Evolutionary conservation across 1,139 yeast species (phyloP).

Genomic region (Geotrichum histeridarum): DNA sequence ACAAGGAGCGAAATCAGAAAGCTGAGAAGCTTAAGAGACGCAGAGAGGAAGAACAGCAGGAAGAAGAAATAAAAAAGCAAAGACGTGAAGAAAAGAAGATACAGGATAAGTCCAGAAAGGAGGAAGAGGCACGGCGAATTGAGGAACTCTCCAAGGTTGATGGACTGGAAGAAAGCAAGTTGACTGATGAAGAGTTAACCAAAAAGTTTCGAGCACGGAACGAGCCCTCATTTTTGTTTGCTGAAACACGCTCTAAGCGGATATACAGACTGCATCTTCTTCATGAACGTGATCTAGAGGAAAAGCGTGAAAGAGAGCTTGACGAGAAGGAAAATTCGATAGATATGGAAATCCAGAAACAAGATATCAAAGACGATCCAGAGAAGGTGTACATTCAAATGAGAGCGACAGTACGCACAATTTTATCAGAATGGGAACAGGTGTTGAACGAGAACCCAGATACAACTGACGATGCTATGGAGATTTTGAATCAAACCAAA

Average conservation of each 20-base stretch:
- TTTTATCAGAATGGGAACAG: conserved; percentile 48
- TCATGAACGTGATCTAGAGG: conserved; percentile 23
- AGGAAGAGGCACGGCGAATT: conserved; percentile 19
- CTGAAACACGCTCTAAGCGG: conserved; percentile 41
- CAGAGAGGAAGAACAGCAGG: conserved; percentile 31
- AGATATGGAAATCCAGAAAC: conserved; percentile 28
- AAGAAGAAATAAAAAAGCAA: conserved; percentile 26
- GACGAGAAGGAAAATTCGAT: conserved; percentile 20
- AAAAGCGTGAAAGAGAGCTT: conserved; percentile 27
- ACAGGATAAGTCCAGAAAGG: conserved; percentile 21
- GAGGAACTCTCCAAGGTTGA: conserved; percentile 18
- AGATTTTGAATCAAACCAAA: conserved; percentile 51
- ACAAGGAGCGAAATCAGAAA: conserved; percentile 27
- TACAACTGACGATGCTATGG: conserved; percentile 23
- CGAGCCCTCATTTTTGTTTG: conserved; percentile 44
- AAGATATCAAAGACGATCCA: conserved; percentile 40
- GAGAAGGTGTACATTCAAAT: conserved; percentile 41
- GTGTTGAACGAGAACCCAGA: conserved; percentile 22
- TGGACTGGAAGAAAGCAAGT: conserved; percentile 19
- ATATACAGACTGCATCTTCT: conserved; percentile 25
- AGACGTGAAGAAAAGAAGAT: conserved; percentile 22
- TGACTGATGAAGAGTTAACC: conserved; percentile 49
- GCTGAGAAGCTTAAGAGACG: conserved; percentile 27
- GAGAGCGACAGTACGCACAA: conserved; percentile 46
- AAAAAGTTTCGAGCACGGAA: conserved; percentile 40